Evolutionary conservation across 768 basidiomycete species (phyloP), one percentile per base, ranked within the genome.

Genomic region (Cyclocybe aegerita): DNA sequence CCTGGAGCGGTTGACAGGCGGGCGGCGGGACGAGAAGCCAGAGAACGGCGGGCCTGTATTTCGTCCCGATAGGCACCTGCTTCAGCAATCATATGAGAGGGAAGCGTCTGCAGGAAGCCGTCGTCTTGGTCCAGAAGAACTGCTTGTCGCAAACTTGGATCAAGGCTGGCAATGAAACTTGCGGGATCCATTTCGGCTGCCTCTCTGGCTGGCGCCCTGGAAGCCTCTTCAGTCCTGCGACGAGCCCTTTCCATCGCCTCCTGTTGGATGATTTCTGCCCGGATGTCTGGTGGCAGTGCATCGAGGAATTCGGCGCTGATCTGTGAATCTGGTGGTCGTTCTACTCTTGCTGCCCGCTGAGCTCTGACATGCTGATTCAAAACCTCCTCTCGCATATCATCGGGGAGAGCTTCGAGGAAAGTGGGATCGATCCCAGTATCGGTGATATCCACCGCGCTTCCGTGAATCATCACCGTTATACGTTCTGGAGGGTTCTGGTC

Each of bases 361-460:
- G 98, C 97, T 7, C 94, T 86, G 58, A 98, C 85, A 63, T 99
- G 96, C 63, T 99, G 97, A 60, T 95, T 94, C 46, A 99, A 78
- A 33, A 99, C 93, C 64, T 99, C 97, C 64, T 97, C 96, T 44
- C 97, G 84, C 88, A 99, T 98, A 57, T 98, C 96, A 63, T 99
- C 97, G 0, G 97, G 97, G 7, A 99, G 72, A 17, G 97, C 97
- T 70, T 98, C 94, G 50, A 99, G 74, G 80, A 99, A 99, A 4
- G 93, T 94, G 2, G 95, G 93, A 65, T 99, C 97, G 62, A 99
- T 98, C 4, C 97, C 97, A 34, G 94, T 96, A 60, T 98, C 94
- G 2, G 97, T 99, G 65, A 99, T 99, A 64, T 99, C 97, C 23
- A 98, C 92, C 6, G 86, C 77, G 55, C 83, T 90, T 45, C 97